These are phyloP conservation scores for Aspergillus asperescens DNA, from an alignment of 495 filamentous ascomycete species.

Conservation along the genomic window DNA sequence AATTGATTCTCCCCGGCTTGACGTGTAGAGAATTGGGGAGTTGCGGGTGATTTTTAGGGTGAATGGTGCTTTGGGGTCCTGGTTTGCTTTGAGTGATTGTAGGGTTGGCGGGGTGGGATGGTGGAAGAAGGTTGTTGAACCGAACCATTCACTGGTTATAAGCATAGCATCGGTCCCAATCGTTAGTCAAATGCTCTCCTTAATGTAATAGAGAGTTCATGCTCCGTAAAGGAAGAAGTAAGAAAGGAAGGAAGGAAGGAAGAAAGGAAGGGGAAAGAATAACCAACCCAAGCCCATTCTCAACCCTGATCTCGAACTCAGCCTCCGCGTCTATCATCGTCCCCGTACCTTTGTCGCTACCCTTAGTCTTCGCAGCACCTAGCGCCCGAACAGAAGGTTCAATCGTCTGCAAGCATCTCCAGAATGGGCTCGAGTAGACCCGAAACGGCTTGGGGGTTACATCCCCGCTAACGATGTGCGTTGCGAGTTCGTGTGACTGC, in stretches of 20 bases:
- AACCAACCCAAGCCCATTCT: slow-evolving; percentile 67
- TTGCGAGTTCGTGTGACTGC: slow-evolving; percentile 75
- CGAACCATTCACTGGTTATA: slow-evolving; percentile 97
- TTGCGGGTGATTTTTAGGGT: slow-evolving; percentile 45
- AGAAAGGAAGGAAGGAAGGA: not conserved
- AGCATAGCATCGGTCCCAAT: too few species aligned
- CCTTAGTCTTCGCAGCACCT: slow-evolving; percentile 12
- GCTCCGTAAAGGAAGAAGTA: not conserved
- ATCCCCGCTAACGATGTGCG: slow-evolving; percentile 52
- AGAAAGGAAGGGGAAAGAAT: too few species aligned
- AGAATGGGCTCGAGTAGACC: slow-evolving; percentile 83
- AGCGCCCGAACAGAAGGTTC: slow-evolving; percentile 58
- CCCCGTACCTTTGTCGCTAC: not conserved
- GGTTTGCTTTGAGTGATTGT: slow-evolving; percentile 43
- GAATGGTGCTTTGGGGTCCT: slow-evolving; percentile 22
- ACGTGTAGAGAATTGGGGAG: slow-evolving; percentile 57
- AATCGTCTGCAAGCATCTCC: slow-evolving; percentile 88
- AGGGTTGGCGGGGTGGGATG: slow-evolving; percentile 72
- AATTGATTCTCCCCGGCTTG: slow-evolving; percentile 69
- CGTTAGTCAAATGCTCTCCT: too few species aligned
- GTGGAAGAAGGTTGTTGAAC: slow-evolving; percentile 59
- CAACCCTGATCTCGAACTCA: slow-evolving; percentile 54
- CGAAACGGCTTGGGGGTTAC: slow-evolving; percentile 59
- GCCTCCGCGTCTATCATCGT: not conserved
- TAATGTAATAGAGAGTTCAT: too few species aligned